Evolutionary conservation across 2,329 filamentous ascomycete species (phyloP).

Genomic region (Lasiodiplodia sp.): DNA sequence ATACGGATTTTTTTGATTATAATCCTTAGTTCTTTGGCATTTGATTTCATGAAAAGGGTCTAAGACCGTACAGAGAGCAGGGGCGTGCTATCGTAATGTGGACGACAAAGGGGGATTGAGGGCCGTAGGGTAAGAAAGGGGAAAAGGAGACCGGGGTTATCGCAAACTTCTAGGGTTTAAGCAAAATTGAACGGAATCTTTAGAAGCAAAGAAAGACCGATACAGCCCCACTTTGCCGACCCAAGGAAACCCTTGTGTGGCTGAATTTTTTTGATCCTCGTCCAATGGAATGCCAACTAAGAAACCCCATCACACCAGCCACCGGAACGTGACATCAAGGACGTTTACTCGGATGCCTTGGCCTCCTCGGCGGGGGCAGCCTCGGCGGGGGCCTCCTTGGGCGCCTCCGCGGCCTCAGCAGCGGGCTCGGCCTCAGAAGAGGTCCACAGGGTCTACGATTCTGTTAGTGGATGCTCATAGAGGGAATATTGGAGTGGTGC

Average conservation of each 20-base stretch:
- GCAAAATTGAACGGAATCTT: conserved; percentile 31
- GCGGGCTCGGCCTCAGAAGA: conserved; percentile 83
- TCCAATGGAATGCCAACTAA: conserved; percentile 30
- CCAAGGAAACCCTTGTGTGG: conserved; percentile 28
- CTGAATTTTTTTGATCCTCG: conserved; percentile 30
- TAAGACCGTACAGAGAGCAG: conserved; percentile 29
- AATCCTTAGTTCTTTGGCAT: conserved; percentile 30
- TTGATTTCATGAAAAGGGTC: conserved; percentile 30
- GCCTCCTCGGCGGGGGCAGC: conserved; percentile 33
- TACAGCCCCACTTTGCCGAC: conserved; percentile 30
- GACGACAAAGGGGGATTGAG: conserved; percentile 28
- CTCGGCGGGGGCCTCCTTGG: conserved; percentile 58
- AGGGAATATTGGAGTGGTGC: background rate
- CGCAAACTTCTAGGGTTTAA: conserved; percentile 31
- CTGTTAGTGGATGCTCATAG: conserved; percentile 9
- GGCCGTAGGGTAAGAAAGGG: conserved; percentile 27
- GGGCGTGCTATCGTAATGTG: conserved; percentile 29
- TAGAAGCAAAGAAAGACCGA: conserved; percentile 31
- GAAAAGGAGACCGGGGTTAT: conserved; percentile 25
- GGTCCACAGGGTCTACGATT: conserved; percentile 81
- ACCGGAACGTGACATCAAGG: conserved; percentile 21
- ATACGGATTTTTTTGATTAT: background rate
- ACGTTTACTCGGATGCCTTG: conserved; percentile 30
- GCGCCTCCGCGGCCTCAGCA: conserved; percentile 56
- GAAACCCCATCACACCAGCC: conserved; percentile 27